Base-by-base conservation (phyloP, 768 basidiomycete genomes). In the Cyathus striatus region DNA sequence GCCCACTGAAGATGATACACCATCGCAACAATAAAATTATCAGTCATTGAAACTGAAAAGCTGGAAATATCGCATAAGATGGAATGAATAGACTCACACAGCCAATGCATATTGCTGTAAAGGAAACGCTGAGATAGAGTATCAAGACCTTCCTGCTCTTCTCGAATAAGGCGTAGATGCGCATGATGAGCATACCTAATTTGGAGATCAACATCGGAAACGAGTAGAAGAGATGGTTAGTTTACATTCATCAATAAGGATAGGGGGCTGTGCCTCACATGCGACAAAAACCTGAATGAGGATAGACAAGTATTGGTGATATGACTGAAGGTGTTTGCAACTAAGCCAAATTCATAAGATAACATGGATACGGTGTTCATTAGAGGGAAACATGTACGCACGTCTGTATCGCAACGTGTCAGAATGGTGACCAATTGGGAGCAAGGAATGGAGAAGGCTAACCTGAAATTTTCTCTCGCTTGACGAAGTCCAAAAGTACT, bases 141-240 rank as follows among this genome's bases (percentile, higher is more conserved):
- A 43, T 50, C 9, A 71, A 52, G 24, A 72, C 55, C 9, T 35
- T 46, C 13, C 51, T 51, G 22, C 50, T 65, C 7, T 64, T 60
- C n/a, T 60, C 60, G 43, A 69, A 74, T 5, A 74, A 51, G 6
- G 72, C 72, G 42, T 68, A 68, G 38, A 63, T 69, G 6, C 72
- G 63, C 58, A 73, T 69, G 5, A 69, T 65, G 37, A 71, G 55
- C 46, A 55, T 54, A 27, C 46, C 56, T 59, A 43, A 23, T 14
- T 30, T 23, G 6, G 20, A 17, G 14, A 6, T 37, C 23, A 18
- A 18, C 16, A 39, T 17, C 32, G n/a, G n/a, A n/a, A n/a, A n/a
- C n/a, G n/a, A n/a, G n/a, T n/a, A n/a, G n/a, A n/a, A n/a, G n/a
- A n/a, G n/a, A n/a, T n/a, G n/a, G n/a, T n/a, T n/a, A n/a, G n/a